These are phyloP conservation scores for Scheffersomyces quercinus DNA, from an alignment of 1,139 yeast genomes.

Conservation along the genomic window DNA sequence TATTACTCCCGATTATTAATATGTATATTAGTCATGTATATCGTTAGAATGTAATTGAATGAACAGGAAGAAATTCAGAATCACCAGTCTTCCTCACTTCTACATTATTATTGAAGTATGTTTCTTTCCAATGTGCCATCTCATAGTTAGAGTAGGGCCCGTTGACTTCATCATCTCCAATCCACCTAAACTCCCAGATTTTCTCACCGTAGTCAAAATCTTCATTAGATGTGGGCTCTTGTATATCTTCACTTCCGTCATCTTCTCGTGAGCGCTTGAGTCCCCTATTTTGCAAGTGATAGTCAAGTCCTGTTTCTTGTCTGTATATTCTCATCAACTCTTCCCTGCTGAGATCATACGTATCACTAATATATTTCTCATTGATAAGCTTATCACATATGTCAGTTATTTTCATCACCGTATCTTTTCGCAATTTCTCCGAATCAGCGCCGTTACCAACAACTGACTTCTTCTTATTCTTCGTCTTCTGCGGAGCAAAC, in stretches of 20 bases:
- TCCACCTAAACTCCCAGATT: conserved; percentile 67
- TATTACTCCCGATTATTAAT: background rate
- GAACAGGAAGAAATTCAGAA: conserved; percentile 26
- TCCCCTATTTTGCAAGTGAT: conserved; percentile 17
- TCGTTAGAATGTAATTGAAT: conserved; percentile 11
- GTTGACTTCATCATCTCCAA: conserved; percentile 45
- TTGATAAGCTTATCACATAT: conserved; percentile 45
- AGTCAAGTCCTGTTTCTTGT: conserved; percentile 49
- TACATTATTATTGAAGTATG: conserved; percentile 55
- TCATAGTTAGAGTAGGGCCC: conserved; percentile 62
- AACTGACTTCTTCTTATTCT: conserved; percentile 14
- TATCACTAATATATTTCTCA: conserved; percentile 39
- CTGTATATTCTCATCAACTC: conserved; percentile 56
- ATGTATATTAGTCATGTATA: conserved; percentile 1
- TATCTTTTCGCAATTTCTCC: conserved; percentile 18
- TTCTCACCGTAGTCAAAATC: conserved; percentile 31
- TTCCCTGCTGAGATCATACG: conserved; percentile 60
- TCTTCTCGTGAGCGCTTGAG: conserved; percentile 19
- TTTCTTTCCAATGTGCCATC: conserved; percentile 60
- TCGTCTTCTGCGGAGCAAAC: conserved; percentile 29
- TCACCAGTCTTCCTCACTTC: conserved; percentile 41
- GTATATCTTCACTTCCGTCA: conserved; percentile 7
- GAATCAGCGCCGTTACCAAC: conserved; percentile 12
- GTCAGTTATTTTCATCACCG: conserved; percentile 49
- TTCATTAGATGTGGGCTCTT: conserved; percentile 10